Evolutionary conservation across 371 early-diverging fungal species (phyloP).

Genomic region (Syncephalastrum monosporum): DNA sequence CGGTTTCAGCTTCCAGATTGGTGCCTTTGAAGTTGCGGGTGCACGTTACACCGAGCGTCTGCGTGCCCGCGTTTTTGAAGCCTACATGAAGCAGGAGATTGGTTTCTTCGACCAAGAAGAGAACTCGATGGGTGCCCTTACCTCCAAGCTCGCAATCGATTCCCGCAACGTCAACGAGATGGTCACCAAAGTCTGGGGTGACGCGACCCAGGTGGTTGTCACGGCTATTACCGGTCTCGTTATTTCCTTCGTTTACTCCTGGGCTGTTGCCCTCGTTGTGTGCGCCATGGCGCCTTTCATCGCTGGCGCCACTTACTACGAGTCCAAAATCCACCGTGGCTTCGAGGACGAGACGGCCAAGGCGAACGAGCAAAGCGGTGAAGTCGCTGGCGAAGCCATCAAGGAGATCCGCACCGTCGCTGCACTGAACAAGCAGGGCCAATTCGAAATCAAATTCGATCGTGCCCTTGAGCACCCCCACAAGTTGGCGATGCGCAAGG

Average conservation of each 20-base stretch:
- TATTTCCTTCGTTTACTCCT: constrained; percentile 52
- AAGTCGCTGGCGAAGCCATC: constrained; percentile 84
- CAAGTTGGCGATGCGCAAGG: constrained; percentile 54
- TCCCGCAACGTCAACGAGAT: constrained; percentile 61
- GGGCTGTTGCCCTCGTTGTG: constrained; percentile 63
- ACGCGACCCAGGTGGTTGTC: constrained; percentile 46
- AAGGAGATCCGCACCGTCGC: constrained; percentile 87
- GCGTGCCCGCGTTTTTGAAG: constrained; percentile 47
- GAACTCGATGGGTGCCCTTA: constrained; percentile 78
- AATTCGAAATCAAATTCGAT: constrained; percentile 62
- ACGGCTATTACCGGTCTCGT: constrained; percentile 37
- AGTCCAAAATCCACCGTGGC: constrained; percentile 48
- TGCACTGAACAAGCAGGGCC: constrained; percentile 74
- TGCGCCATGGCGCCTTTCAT: constrained; percentile 55
- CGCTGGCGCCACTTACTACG: constrained; percentile 43
- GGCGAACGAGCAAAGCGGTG: constrained; percentile 70
- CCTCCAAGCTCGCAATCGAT: constrained; percentile 78
- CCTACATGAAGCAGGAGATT: constrained; percentile 75
- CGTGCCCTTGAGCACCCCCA: constrained; percentile 67
- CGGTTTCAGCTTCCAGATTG: constrained; percentile 29
- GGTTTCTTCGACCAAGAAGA: constrained; percentile 80
- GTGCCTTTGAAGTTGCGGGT: constrained; percentile 40
- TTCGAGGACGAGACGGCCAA: constrained; percentile 62
- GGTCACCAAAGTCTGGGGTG: constrained; percentile 62
- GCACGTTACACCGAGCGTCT: constrained; percentile 59